These are phyloP conservation scores for Dovyalis caffra DNA, from an alignment of 345 rosid genomes.

Conservation along the genomic window DNA sequence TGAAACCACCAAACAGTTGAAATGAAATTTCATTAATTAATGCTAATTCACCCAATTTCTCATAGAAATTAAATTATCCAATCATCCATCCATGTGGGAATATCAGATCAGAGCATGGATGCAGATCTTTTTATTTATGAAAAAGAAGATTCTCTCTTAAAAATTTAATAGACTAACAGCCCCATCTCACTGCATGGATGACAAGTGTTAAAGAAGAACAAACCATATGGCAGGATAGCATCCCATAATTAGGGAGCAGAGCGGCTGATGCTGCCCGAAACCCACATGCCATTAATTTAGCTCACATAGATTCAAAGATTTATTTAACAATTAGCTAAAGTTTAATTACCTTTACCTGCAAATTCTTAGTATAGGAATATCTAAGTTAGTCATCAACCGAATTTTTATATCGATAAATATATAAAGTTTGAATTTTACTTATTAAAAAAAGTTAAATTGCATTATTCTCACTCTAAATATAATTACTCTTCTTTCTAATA, in stretches of 20 bases:
- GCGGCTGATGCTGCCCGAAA: neutral
- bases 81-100: conserved; percentile 1
- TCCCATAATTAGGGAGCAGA: neutral
- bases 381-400: too few relatives aligned
- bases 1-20: too few relatives aligned
- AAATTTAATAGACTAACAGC: neutral
- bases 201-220: neutral
- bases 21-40: too few relatives aligned
- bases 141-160: neutral
- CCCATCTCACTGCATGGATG: conserved; percentile 1
- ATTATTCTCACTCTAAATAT: too few relatives aligned
- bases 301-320: neutral
- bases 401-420: too few relatives aligned
- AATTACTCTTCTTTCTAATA: too few relatives aligned
- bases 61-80: neutral
- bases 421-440: too few relatives aligned
- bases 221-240: neutral
- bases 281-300: conserved; percentile 10
- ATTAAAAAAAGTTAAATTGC: too few relatives aligned
- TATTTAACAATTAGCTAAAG: neutral
- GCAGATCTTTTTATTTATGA: neutral
- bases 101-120: neutral
- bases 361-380: too few relatives aligned
- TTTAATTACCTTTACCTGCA: too few relatives aligned
- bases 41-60: neutral